Evolutionary conservation across 176 grass and related monocot genomes (phyloP).

Genomic region (Alopecurus myosuroides): DNA sequence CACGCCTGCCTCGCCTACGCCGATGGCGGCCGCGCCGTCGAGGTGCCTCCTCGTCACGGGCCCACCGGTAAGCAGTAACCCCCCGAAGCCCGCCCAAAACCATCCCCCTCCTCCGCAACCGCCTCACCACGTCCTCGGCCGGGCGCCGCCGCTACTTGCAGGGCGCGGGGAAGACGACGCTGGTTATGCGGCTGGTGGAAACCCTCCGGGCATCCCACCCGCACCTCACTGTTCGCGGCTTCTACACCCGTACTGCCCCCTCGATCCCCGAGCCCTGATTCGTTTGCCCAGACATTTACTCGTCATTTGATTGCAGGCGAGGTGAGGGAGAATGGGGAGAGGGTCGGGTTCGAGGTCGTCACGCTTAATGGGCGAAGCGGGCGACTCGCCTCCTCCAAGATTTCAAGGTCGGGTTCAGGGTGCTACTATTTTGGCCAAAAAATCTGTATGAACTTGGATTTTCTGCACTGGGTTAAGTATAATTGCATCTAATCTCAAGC

Average conservation of each 20-base stretch:
- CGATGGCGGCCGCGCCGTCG: constrained; percentile 40
- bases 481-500: too few relatives aligned
- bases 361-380: constrained; percentile 63
- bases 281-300: too few relatives aligned
- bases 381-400: constrained; percentile 58
- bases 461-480: too few relatives aligned
- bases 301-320: constrained; percentile 42
- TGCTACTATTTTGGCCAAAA: too few relatives aligned
- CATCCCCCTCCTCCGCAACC: not conserved
- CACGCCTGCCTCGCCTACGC: not conserved
- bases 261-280: not conserved
- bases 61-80: constrained; percentile 41
- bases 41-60: constrained; percentile 84
- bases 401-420: constrained; percentile 47
- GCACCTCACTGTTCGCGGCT: constrained; percentile 63
- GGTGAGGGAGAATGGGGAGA: constrained; percentile 61
- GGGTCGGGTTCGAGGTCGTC: constrained; percentile 84
- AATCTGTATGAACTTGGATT: too few relatives aligned
- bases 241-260: constrained; percentile 71
- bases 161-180: constrained; percentile 91
- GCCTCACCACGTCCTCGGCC: not conserved
- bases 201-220: constrained; percentile 43
- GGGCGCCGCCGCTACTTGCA: not conserved
- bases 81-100: not conserved
- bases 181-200: constrained; percentile 77